phyloP scores from a whole-genome alignment of 805 yeast species.

The Teunomyces gatunensis region DNA sequence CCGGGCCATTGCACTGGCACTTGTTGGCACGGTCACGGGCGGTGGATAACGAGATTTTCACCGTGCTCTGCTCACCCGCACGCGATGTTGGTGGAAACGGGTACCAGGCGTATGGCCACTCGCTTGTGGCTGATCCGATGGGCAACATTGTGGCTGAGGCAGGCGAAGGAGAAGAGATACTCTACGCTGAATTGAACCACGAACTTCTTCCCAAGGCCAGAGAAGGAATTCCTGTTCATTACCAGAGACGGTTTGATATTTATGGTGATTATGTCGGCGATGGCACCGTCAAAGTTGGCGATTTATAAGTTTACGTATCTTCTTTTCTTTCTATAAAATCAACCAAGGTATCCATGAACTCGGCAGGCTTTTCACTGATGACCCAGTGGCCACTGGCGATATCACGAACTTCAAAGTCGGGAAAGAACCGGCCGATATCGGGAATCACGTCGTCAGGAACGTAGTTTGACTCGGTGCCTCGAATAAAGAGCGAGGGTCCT shows the following conservation, averaged over 20 bases:
- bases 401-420: constrained; percentile 69
- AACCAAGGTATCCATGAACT: constrained; percentile 59
- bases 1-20: constrained; percentile 85
- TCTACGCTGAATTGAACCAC: constrained; percentile 41
- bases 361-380: constrained; percentile 80
- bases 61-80: constrained; percentile 84
- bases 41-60: constrained; percentile 70
- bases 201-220: constrained; percentile 40
- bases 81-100: constrained; percentile 56
- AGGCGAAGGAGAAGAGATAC: constrained; percentile 44
- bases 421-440: constrained; percentile 73
- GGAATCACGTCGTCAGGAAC: constrained; percentile 81
- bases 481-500: constrained; percentile 72
- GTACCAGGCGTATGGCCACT: constrained; percentile 47
- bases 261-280: constrained; percentile 41
- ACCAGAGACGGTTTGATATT: constrained; percentile 42
- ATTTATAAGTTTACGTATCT: constrained; percentile 19
- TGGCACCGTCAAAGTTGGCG: constrained; percentile 28
- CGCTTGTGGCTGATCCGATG: constrained; percentile 41
- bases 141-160: constrained; percentile 45
- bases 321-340: constrained; percentile 58
- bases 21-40: constrained; percentile 71
- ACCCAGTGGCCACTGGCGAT: constrained; percentile 92
- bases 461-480: constrained; percentile 75
- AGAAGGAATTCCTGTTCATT: constrained; percentile 41